These are phyloP conservation scores for Lyophyllum atratum DNA, from an alignment of 768 basidiomycete genomes.

Conservation along the genomic window DNA sequence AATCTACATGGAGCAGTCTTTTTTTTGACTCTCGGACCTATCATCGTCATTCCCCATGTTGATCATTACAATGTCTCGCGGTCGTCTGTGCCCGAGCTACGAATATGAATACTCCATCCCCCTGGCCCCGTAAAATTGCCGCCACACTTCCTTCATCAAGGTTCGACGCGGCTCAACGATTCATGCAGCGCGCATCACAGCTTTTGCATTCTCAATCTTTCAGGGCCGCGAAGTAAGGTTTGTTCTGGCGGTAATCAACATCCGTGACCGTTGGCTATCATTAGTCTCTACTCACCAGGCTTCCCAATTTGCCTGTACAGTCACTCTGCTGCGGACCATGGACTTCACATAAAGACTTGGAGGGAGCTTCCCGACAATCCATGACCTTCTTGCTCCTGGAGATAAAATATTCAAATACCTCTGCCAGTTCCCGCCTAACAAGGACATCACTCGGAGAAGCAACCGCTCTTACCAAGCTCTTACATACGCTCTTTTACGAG, in stretches of 20 bases:
- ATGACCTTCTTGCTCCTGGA: background rate
- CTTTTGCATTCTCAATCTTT: background rate
- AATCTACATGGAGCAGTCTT: background rate
- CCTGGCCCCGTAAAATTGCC: background rate
- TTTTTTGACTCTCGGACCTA: background rate
- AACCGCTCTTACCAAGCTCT: slow-evolving; percentile 2
- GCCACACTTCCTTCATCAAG: background rate
- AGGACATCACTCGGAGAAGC: background rate
- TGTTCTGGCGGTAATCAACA: background rate
- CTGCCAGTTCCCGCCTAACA: background rate
- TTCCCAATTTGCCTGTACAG: background rate
- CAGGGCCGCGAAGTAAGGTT: background rate
- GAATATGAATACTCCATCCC: background rate
- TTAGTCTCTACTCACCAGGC: background rate
- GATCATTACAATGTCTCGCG: no score
- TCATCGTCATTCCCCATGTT: background rate
- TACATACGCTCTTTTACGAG: slow-evolving; percentile 10
- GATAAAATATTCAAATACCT: background rate
- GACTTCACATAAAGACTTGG: background rate
- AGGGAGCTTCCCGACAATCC: background rate
- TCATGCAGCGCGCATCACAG: background rate
- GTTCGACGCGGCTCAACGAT: background rate
- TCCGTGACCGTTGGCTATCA: background rate
- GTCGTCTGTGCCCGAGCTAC: background rate
- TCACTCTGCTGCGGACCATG: background rate